Conservation (phyloP, 148 eudicot species). For the Cornus florida region DNA sequence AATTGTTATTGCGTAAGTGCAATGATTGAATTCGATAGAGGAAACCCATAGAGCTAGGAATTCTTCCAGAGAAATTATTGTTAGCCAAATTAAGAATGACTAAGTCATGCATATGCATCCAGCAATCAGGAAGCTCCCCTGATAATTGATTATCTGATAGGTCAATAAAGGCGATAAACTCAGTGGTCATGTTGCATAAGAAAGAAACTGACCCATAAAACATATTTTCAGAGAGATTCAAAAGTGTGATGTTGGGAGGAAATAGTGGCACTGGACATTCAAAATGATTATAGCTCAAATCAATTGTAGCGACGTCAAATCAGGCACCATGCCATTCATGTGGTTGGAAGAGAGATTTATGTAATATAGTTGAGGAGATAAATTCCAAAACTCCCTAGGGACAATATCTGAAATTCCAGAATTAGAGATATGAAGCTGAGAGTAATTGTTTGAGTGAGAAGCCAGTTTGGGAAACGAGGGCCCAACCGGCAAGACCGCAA, state of each 20-base stretch:
- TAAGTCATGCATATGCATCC: background rate
- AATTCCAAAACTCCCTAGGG: too few relatives aligned
- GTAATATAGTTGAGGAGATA: background rate
- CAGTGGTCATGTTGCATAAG: background rate
- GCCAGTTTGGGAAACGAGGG: too few relatives aligned
- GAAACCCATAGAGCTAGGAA: constrained; percentile 11
- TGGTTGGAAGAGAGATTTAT: constrained; percentile 24
- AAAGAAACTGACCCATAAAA: constrained; percentile 14
- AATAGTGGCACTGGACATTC: constrained; percentile 13
- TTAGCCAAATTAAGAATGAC: background rate
- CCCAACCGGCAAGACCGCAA: too few relatives aligned
- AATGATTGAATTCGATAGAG: background rate
- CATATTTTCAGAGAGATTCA: constrained; percentile 12
- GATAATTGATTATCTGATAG: constrained; percentile 19
- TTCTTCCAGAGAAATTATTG: constrained; percentile 9
- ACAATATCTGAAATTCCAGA: too few relatives aligned
- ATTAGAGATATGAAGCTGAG: too few relatives aligned
- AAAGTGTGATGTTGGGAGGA: background rate
- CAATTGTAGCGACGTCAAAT: too few relatives aligned
- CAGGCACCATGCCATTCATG: too few relatives aligned
- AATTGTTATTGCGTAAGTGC: constrained; percentile 1
- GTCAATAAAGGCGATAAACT: constrained; percentile 6
- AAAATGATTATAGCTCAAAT: constrained; percentile 16
- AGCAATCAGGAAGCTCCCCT: constrained; percentile 24
- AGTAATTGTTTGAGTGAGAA: too few relatives aligned